Evolutionary conservation across 2,329 filamentous ascomycete genomes (phyloP).

Genomic region (Colletotrichum sp.): DNA sequence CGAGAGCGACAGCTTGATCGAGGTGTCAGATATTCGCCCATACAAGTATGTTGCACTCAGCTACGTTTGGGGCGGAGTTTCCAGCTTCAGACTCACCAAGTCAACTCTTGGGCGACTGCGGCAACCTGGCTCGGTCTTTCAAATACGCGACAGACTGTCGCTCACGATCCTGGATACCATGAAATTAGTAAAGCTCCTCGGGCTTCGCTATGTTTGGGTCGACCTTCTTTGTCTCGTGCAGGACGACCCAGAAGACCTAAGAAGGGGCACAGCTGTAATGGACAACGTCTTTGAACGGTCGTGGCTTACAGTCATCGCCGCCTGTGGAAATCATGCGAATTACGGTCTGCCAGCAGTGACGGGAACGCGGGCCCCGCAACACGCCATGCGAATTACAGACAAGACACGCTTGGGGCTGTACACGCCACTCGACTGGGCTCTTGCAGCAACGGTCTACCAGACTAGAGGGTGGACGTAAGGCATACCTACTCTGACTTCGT

Average conservation of each 20-base stretch:
- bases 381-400: background rate
- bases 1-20: background rate
- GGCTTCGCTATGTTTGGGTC: background rate
- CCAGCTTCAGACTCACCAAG: background rate
- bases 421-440: background rate
- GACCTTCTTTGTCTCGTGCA: background rate
- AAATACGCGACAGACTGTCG: background rate
- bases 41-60: background rate
- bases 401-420: background rate
- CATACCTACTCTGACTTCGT: fast-evolving
- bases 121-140: background rate
- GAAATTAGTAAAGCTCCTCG: background rate
- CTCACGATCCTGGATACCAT: background rate
- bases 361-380: background rate
- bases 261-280: background rate
- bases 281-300: background rate
- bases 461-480: background rate
- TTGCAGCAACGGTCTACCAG: background rate
- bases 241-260: background rate
- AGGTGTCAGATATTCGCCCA: background rate
- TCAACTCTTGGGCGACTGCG: background rate
- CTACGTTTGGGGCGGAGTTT: background rate
- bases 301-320: background rate
- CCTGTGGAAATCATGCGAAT: background rate
- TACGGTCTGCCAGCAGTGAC: background rate